Conservation (phyloP, 495 filamentous ascomycete species). For the Penicillium malachiteum region DNA sequence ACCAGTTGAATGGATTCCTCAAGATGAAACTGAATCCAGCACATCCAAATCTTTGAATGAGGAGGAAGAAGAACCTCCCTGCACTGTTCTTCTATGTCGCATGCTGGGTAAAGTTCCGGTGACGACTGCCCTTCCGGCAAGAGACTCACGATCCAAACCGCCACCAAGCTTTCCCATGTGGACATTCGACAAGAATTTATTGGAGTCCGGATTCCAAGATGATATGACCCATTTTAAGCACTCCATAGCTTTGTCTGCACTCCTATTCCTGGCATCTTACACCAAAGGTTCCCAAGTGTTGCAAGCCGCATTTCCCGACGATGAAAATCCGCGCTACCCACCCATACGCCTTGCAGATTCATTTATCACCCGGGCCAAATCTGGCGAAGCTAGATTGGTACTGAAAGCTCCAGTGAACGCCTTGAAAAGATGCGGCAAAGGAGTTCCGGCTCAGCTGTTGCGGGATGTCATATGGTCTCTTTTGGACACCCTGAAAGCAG, state of each 20-base stretch:
- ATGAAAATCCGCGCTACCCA: not conserved
- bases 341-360: not conserved
- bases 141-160: no score
- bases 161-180: no score
- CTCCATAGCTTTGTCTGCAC: not conserved
- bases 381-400: not conserved
- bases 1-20: not conserved
- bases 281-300: not conserved
- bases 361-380: not conserved
- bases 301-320: not conserved
- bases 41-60: no score
- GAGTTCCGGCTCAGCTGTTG: not conserved
- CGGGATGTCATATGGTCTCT: not conserved
- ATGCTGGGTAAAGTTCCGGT: not conserved
- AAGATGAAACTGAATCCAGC: no score
- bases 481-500: not conserved
- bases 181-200: no score
- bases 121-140: no score
- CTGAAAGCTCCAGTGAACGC: not conserved
- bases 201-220: no score
- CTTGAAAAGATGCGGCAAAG: not conserved
- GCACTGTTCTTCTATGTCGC: not conserved
- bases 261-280: not conserved
- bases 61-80: not conserved
- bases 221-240: not conserved